A percentile compares a stretch with the other conserved stretches of the same genome.
Evolutionary conservation across 148 eudicot species (phyloP).

Genomic region (Diospyros kaki): DNA sequence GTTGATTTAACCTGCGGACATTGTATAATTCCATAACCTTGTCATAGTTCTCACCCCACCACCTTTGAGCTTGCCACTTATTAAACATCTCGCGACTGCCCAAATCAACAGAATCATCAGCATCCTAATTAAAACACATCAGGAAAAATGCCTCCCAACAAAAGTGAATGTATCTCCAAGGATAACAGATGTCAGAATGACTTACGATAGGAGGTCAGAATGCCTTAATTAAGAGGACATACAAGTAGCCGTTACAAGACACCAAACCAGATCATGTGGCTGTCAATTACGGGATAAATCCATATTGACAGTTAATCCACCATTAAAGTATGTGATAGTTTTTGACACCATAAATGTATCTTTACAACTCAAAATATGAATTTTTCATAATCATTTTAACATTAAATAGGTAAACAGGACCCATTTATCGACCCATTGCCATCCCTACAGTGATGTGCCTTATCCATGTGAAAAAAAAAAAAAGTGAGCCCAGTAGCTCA

Average conservation of each 20-base stretch:
- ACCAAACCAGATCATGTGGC: not conserved
- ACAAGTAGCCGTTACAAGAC: not conserved
- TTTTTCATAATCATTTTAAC: too few species aligned
- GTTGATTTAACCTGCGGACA: constrained; percentile 67
- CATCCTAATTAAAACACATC: not conserved
- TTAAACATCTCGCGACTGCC: constrained; percentile 89
- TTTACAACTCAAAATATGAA: too few species aligned
- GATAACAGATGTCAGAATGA: not conserved
- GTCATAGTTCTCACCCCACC: constrained; percentile 97
- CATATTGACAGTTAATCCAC: not conserved
- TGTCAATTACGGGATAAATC: not conserved
- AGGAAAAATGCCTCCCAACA: not conserved
- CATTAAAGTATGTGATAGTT: too few species aligned
- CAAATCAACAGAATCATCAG: constrained; percentile 17
- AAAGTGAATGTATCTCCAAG: not conserved
- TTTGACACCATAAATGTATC: too few species aligned
- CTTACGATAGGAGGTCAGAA: constrained; percentile 1
- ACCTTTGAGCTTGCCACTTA: constrained; percentile 97
- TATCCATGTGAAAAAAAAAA: too few species aligned
- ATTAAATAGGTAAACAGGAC: too few species aligned
- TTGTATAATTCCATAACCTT: constrained; percentile 91
- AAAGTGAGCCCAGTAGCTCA: too few species aligned
- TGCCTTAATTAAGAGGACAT: not conserved
- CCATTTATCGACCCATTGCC: too few species aligned
- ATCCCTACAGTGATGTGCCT: too few species aligned